These are phyloP conservation scores for Gypsophila paniculata DNA, from an alignment of 179 eudicot genomes.

Conservation along the genomic window DNA sequence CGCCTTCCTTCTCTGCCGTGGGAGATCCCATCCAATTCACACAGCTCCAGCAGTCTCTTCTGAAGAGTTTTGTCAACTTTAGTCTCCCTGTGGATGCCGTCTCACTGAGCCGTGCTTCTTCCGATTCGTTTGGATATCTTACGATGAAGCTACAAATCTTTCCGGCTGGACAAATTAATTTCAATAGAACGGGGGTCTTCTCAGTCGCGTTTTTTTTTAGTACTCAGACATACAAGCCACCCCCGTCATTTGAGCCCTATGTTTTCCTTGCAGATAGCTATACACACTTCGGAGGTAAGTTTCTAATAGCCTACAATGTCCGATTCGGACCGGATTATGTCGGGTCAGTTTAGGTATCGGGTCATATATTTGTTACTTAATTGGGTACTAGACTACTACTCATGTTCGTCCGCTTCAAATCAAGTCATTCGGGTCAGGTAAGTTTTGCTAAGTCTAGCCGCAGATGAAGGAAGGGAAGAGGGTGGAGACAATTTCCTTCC, in stretches of 20 bases:
- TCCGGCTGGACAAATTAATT: slow-evolving; percentile 42
- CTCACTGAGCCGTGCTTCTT: slow-evolving; percentile 35
- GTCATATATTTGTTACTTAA: too few relatives aligned
- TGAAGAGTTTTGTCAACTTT: slow-evolving; percentile 27
- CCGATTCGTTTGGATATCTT: slow-evolving; percentile 34
- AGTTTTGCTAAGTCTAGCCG: too few relatives aligned
- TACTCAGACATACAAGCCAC: slow-evolving; percentile 43
- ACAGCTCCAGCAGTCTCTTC: slow-evolving; percentile 35
- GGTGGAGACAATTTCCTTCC: too few relatives aligned
- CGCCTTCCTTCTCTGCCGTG: slow-evolving; percentile 47
- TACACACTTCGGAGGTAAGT: slow-evolving; percentile 30
- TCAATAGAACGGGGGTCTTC: slow-evolving; percentile 51
- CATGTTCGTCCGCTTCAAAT: too few relatives aligned
- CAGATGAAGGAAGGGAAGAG: too few relatives aligned
- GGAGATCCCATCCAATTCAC: slow-evolving; percentile 26
- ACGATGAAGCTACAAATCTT: slow-evolving; percentile 38
- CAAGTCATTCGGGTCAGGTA: too few relatives aligned
- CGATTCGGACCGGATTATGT: too few relatives aligned
- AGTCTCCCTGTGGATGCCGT: slow-evolving; percentile 62
- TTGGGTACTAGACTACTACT: too few relatives aligned
- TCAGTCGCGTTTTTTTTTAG: slow-evolving; percentile 49
- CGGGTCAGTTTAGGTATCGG: too few relatives aligned
- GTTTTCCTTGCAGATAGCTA: slow-evolving; percentile 38
- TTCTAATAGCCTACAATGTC: background rate
- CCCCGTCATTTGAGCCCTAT: slow-evolving; percentile 46